Evolutionary conservation across 1,139 yeast species (phyloP), one percentile per base, ranked within the genome.

Genomic region (Pichia sp.): DNA sequence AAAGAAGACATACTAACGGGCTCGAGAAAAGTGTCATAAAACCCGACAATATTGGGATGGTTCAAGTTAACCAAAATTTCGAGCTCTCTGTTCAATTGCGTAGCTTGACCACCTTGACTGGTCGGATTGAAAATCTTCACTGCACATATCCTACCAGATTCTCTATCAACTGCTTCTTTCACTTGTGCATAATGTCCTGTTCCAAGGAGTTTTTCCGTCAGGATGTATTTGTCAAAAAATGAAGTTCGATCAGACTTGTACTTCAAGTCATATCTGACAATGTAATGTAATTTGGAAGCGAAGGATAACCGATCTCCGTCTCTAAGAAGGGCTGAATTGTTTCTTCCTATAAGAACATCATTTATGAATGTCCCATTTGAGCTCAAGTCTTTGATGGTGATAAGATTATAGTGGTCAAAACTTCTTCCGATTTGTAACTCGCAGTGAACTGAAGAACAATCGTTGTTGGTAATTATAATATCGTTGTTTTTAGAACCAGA

Each of bases 111-210:
- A 10, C 48, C 45, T 41, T 71, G 70, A 56, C 72, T 74, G 54
- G 81, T 82, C 0, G 90, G 88, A 63, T 85, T 86, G 64, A 85
- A 85, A n/a, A 85, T 82, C 62, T 85, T 85, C 3, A 85, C 87
- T 0, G 93, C 93, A 41, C 82, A 85, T 1, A 76, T 67, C 52
- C 76, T 76, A 0, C 88, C 88, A 0, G 83, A 75, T 16, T 69
- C 66, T 57, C 82, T 76, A 58, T 79, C 75, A 22, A 75, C 71
- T 2, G 89, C 89, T 58, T 84, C 88, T 62, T 80, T 83, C 2
- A 86, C 95, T 19, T 82, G 80, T 1, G 93, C 93, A 64, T 85
- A 86, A 67, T 85, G 93, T 0, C 95, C 95, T 3, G 85, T 71
- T 0, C 95, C 95, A 26, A 86, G 68, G 57, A 83, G 80, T 52